A percentile compares a stretch with the other conserved stretches of the same genome.
Conservation (phyloP, 345 rosid species). For the Eutrema japonicum region DNA sequence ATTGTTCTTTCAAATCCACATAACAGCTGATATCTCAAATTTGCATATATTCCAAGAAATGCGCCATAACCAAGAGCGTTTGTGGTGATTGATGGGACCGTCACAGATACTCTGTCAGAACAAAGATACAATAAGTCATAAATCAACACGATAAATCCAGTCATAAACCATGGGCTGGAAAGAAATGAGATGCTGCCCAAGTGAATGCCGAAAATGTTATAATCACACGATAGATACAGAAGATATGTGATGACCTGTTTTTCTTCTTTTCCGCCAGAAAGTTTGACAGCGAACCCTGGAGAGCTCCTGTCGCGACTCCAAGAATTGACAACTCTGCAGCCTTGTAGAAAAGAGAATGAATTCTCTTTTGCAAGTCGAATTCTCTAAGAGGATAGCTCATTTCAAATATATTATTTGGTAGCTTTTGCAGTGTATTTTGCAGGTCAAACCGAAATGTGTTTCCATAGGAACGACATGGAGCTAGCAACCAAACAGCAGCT, state of each 20-base stretch:
- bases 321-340: conserved; percentile 86
- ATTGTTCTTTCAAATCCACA: conserved; percentile 79
- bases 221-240: conserved; percentile 3
- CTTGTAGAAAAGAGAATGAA: conserved; percentile 84
- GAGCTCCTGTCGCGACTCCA: conserved; percentile 77
- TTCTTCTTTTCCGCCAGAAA: conserved; percentile 67
- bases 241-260: conserved; percentile 58
- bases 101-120: conserved; percentile 72
- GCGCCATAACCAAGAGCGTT: conserved; percentile 87
- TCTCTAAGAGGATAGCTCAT: conserved; percentile 89
- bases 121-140: conserved; percentile 8
- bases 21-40: conserved; percentile 79
- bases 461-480: conserved; percentile 95
- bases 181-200: neutral
- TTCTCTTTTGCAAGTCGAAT: conserved; percentile 83
- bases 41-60: conserved; percentile 86
- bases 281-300: conserved; percentile 83
- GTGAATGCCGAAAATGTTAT: neutral
- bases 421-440: conserved; percentile 94
- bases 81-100: conserved; percentile 67
- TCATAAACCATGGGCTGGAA: conserved; percentile 10
- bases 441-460: conserved; percentile 85
- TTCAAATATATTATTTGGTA: conserved; percentile 94
- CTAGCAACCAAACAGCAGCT: conserved; percentile 83
- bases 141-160: too few relatives aligned